Base-by-base conservation (phyloP, 1,284 basidiomycete species). In the Leccinum insolens region DNA sequence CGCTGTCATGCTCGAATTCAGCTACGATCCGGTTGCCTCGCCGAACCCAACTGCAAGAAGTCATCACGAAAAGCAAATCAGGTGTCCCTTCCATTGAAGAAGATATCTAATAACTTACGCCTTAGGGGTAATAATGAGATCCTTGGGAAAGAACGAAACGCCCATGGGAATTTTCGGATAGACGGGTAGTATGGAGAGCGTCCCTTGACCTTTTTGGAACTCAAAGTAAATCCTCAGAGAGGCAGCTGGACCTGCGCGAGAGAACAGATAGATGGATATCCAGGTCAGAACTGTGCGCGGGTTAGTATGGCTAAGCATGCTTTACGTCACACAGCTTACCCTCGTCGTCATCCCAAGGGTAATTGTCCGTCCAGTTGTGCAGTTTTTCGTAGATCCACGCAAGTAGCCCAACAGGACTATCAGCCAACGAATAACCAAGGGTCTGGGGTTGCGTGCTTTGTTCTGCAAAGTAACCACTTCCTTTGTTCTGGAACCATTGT, bases 311-410 rank as follows among this genome's bases (percentile, higher is more conserved):
- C n/a, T 25, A 67, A 49, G 46, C 46, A 11, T 20, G 46, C 46
- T 61, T 17, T 68, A 64, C 3, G 67, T 8, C 34, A 70, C 61
- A 9, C 12, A 58, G 55, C 17, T 12, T 20, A 34, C 20, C 80
- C 80, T 86, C 86, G 55, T 86, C 85, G 60, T 86, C 84, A 11
- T 78, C 74, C 84, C 84, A 87, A 3, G 75, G 75, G 71, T 86
- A 88, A 1, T 68, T 70, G 67, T 88, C 86, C 1, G 83, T 82
- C 84, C 85, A 87, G n/a, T 76, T 72, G 3, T 83, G 77, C 1
- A 88, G 75, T 67, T 89, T 88, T 71, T 88, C 86, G 63, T 86
- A 87, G 34, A 89, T 84, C 86, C 87, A 89, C 0, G 82, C 85
- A 2, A 88, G 79, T 28, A 89, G 73, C 0, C 84, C 86, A 12